Evolutionary conservation across 2,329 filamentous ascomycete genomes (phyloP), one percentile per base, ranked within the genome.

Genomic region (Alternaria gansuensis): DNA sequence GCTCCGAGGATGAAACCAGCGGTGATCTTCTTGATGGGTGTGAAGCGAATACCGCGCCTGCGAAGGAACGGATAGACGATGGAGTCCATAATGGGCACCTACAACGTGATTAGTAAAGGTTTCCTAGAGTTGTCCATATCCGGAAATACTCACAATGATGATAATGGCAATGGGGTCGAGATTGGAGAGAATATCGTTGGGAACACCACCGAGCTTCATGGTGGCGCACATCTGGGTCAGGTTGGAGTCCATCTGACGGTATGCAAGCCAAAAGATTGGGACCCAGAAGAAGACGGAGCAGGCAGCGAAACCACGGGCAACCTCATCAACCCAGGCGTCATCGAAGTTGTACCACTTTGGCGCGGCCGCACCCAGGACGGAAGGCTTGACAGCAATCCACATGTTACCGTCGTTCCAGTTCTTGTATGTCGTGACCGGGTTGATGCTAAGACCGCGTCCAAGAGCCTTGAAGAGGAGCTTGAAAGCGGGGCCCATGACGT

Each of bases 301-400:
- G 36, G 76, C 76, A 24, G 48, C 63, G 55, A 70, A 74, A 61
- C 89, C 90, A 77, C 90, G 88, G 51, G 83, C 83, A 48, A 93
- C 87, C 73, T 93, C 89, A 55, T 92, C 90, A n/a, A 93, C 90
- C 89, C 89, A 93, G 60, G 87, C 85, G 66, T 93, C 90, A 62
- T 93, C 90, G 67, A 91, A 93, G 0, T 86, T 90, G 87, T 91
- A 91, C 90, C 90, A 92, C 0, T 64, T 51, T 0, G 89, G 89
- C 55, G 85, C 85, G 63, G 82, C 74, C 0, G 76, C 75, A 5
- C 83, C 79, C 5, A 90, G 80, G 37, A 80, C 80, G 65, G 87
- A 90, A 3, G 89, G 89, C 78, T 89, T 90, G 56, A 85, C 84
- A 1, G 78, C 70, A n/a, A 89, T 83, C 86, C 88, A 91, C 77